Base-by-base conservation (phyloP, 495 filamentous ascomycete species). In the Pseudoneurospora amorphoporcata region DNA sequence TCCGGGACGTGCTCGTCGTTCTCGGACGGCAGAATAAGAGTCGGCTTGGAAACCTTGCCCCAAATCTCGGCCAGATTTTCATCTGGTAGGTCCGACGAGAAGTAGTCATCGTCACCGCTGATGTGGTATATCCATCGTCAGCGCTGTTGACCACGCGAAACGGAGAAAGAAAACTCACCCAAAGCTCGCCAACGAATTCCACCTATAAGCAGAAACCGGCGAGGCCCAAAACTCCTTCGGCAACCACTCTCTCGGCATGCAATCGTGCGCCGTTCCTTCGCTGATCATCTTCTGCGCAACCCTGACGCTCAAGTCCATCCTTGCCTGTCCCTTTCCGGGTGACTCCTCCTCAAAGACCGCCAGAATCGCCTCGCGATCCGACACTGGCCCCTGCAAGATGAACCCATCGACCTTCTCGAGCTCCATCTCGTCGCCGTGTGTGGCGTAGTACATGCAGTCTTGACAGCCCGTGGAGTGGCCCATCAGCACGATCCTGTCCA, bases 391-490 rank as follows among this genome's bases (percentile, higher is more conserved):
- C 78, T 97, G 94, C 69, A 98, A 82, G 43, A 98, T 91, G 41
- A 89, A 90, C 65, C 93, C 95, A 70, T 97, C 89, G 35, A 98
- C 84, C 1, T 74, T 3, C 85, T 84, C n/a, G 82, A 81, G 16
- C 73, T 69, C 68, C 47, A 23, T 29, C 19, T 45, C 43, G 8
- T 32, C 61, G 38, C 69, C 69, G 19, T 41, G 3, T 68, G 7
- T 41, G 23, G 35, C 70, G 35, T 95, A 97, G 71, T 92, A 88
- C 80, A 98, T 86, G 40, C 92, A 89, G 77, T 97, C 94, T 83
- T 86, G 95, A 73, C 92, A 93, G 3, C 95, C 95, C 12, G 86
- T 88, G 4, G 91, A 94, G 75, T 97, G 93, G 10, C 95, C 95
- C 87, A 99, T 88, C 12, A 98, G 79, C 9, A 95, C 90, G n/a